These are phyloP conservation scores for Cystofilobasidium ferigula DNA, from an alignment of 768 basidiomycete species.

Conservation along the genomic window DNA sequence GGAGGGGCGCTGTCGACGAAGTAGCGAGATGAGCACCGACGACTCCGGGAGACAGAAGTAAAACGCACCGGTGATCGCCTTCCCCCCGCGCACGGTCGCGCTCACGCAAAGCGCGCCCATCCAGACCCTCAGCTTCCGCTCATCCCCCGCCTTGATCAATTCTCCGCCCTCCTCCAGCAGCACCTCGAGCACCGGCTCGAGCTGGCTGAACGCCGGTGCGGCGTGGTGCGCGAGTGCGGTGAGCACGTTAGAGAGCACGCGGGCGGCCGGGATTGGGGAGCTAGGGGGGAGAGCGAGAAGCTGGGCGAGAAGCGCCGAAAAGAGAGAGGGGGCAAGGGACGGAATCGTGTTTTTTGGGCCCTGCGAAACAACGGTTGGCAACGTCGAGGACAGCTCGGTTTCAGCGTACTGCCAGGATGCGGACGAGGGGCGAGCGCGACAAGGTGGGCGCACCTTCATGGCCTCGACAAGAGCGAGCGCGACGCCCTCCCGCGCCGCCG, in stretches of 20 bases:
- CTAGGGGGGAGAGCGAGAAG: slow-evolving; percentile 23
- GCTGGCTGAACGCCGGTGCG: slow-evolving; percentile 17
- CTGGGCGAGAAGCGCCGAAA: slow-evolving; percentile 24
- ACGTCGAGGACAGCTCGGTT: too few species aligned
- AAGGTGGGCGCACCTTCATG: slow-evolving; percentile 52
- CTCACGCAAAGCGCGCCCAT: background rate
- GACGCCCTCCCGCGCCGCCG: slow-evolving; percentile 50
- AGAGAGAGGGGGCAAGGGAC: slow-evolving; percentile 29
- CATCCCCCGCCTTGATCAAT: background rate
- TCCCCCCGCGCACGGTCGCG: background rate
- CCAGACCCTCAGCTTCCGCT: background rate
- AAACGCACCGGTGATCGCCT: slow-evolving; percentile 2
- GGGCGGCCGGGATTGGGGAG: slow-evolving; percentile 2
- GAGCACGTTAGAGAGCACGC: slow-evolving; percentile 27
- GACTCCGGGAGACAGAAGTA: slow-evolving; percentile 10
- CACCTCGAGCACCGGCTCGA: slow-evolving; percentile 28
- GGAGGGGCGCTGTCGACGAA: background rate
- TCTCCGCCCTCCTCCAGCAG: slow-evolving; percentile 14
- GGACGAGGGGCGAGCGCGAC: slow-evolving; percentile 11
- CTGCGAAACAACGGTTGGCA: slow-evolving; percentile 43
- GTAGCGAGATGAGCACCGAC: background rate
- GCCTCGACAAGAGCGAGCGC: slow-evolving; percentile 53
- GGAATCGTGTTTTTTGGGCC: slow-evolving; percentile 40
- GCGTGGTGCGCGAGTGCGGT: slow-evolving; percentile 28
- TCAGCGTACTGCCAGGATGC: slow-evolving; percentile 49